phyloP scores from a whole-genome alignment of 2,329 filamentous ascomycete species.

The Ophiosphaerella herpotricha region DNA sequence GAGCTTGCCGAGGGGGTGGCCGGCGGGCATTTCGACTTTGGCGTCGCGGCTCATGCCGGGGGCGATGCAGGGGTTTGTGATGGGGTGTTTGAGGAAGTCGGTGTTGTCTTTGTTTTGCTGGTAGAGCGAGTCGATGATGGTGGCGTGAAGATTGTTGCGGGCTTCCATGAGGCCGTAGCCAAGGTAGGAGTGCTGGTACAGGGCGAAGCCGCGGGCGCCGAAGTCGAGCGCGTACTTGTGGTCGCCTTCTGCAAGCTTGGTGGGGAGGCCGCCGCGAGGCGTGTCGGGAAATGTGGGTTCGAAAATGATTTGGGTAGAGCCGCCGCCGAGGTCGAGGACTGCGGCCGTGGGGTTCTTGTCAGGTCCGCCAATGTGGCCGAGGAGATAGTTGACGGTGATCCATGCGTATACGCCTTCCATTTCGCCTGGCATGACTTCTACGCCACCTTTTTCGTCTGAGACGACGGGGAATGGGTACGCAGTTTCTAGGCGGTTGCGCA shows the following conservation, averaged over 20 bases:
- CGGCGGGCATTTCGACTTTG: conserved; percentile 69
- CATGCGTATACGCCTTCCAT: conserved; percentile 98
- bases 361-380: conserved; percentile 94
- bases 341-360: conserved; percentile 91
- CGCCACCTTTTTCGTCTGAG: conserved; percentile 79
- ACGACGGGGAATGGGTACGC: conserved; percentile 95
- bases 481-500: conserved; percentile 81
- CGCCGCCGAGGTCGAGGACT: conserved; percentile 93
- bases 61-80: conserved; percentile 84
- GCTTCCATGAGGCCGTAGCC: conserved; percentile 97
- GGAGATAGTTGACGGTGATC: conserved; percentile 98
- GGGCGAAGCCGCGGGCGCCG: conserved; percentile 84
- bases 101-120: conserved; percentile 60
- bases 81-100: conserved; percentile 70
- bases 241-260: conserved; percentile 83
- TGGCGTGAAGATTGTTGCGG: conserved; percentile 80
- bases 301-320: conserved; percentile 98
- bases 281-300: conserved; percentile 86
- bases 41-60: conserved; percentile 78
- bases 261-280: conserved; percentile 77
- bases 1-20: conserved; percentile 68
- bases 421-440: conserved; percentile 96
- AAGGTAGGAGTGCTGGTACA: conserved; percentile 98
- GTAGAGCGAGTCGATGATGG: conserved; percentile 73
- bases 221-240: conserved; percentile 95